Evolutionary conservation across 2,329 filamentous ascomycete species (phyloP).

Genomic region (Exophiala oligosperma): DNA sequence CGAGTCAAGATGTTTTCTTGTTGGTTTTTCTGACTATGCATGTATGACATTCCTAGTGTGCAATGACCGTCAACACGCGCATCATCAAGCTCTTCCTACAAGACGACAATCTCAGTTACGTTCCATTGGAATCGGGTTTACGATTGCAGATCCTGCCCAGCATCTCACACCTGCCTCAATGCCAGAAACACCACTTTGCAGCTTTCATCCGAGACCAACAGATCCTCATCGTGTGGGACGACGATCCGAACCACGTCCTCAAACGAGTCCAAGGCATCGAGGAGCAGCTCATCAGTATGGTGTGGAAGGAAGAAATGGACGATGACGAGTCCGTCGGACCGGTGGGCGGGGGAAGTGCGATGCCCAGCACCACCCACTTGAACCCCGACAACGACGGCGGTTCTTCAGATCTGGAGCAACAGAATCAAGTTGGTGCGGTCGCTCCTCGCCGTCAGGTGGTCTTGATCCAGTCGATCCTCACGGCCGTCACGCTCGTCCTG

Average conservation of each 20-base stretch:
- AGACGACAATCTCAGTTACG: slow-evolving; percentile 51
- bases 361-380: slow-evolving; percentile 19
- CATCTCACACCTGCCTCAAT: slow-evolving; percentile 57
- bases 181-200: slow-evolving; percentile 66
- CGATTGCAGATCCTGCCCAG: slow-evolving; percentile 63
- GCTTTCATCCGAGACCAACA: slow-evolving; percentile 61
- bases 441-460: slow-evolving; percentile 49
- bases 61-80: slow-evolving; percentile 67
- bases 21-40: too few relatives aligned
- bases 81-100: slow-evolving; percentile 63
- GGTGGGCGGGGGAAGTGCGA: slow-evolving; percentile 7
- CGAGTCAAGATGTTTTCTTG: too few relatives aligned
- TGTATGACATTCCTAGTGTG: slow-evolving; percentile 46
- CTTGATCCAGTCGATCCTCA: slow-evolving; percentile 57
- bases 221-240: slow-evolving; percentile 64
- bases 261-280: slow-evolving; percentile 55
- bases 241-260: slow-evolving; percentile 58
- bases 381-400: slow-evolving; percentile 7
- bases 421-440: slow-evolving; percentile 29
- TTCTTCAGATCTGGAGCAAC: slow-evolving; percentile 37
- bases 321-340: slow-evolving; percentile 40
- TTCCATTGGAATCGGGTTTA: slow-evolving; percentile 59
- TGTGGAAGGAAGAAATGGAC: slow-evolving; percentile 39
- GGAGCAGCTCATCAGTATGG: slow-evolving; percentile 38
- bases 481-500: slow-evolving; percentile 54